phyloP scores from a whole-genome alignment of 805 yeast genomes.

The Millerozyma miso region DNA sequence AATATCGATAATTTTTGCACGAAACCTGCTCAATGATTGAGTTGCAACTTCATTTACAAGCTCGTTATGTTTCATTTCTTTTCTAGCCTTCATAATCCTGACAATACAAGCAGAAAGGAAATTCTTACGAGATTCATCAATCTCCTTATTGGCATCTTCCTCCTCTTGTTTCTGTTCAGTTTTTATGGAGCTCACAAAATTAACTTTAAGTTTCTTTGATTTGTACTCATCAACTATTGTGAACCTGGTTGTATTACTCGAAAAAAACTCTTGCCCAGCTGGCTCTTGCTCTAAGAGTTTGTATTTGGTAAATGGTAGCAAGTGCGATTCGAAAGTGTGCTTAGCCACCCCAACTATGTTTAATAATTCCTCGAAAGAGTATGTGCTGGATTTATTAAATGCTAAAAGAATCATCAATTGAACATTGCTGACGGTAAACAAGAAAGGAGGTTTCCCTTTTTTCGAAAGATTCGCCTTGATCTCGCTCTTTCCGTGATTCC shows the following conservation, averaged over 20 bases:
- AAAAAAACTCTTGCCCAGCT: constrained; percentile 50
- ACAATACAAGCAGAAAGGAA: constrained; percentile 91
- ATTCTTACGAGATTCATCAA: constrained; percentile 81
- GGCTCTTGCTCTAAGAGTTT: constrained; percentile 69
- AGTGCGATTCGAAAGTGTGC: constrained; percentile 67
- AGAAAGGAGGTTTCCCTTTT: constrained; percentile 76
- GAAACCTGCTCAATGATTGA: constrained; percentile 78
- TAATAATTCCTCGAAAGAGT: constrained; percentile 56
- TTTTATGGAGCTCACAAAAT: constrained; percentile 61
- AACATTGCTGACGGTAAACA: constrained; percentile 74
- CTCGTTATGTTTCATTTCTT: constrained; percentile 70
- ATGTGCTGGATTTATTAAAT: constrained; percentile 66
- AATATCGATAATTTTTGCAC: constrained; percentile 80
- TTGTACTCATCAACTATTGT: constrained; percentile 78
- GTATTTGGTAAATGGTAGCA: constrained; percentile 74
- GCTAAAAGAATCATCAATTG: constrained; percentile 85
- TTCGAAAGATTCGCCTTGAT: constrained; percentile 79
- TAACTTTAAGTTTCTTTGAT: constrained; percentile 78
- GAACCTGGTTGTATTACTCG: constrained; percentile 47
- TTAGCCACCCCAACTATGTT: constrained; percentile 65
- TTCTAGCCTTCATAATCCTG: constrained; percentile 93
- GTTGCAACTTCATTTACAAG: constrained; percentile 84
- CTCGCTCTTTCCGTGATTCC: constrained; percentile 93
- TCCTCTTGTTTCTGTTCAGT: constrained; percentile 64
- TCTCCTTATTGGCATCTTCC: constrained; percentile 72